Evolutionary conservation across 78 protist species (phyloP).

Genomic region (Planoprotostelium fungivorum): DNA sequence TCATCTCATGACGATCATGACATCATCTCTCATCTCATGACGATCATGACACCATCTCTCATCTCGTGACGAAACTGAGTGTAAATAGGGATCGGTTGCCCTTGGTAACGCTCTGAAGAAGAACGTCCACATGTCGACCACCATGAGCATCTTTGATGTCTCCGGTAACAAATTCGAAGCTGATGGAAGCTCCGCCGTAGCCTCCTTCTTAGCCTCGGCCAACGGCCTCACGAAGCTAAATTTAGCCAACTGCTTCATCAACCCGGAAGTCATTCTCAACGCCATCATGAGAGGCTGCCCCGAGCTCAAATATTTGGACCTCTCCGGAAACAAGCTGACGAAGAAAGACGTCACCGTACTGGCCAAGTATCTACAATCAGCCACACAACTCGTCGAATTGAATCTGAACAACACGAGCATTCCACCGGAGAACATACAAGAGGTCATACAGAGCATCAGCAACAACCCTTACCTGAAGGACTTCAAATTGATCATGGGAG

Average conservation of each 20-base stretch:
- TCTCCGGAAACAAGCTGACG: conserved; percentile 44
- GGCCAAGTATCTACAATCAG: conserved; percentile 28
- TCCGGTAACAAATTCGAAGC: conserved; percentile 63
- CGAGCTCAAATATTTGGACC: conserved; percentile 31
- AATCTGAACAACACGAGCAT: conserved; percentile 36
- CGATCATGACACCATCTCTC: conserved; percentile 28
- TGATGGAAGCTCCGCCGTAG: conserved; percentile 52
- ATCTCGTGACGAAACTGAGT: conserved; percentile 15
- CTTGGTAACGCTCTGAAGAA: conserved; percentile 44
- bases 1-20: not conserved
- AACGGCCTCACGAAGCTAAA: conserved; percentile 31
- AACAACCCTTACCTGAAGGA: conserved; percentile 52
- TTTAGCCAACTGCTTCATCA: conserved; percentile 24
- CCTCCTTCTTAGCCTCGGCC: conserved; percentile 47
- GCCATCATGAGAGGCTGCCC: conserved; percentile 62
- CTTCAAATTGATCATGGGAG: not conserved
- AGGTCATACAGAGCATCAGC: conserved; percentile 29
- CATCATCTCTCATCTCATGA: conserved; percentile 8
- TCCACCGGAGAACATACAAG: conserved; percentile 53
- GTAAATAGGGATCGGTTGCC: conserved; percentile 12
- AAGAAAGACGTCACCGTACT: conserved; percentile 34
- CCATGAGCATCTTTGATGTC: conserved; percentile 40
- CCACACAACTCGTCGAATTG: conserved; percentile 23
- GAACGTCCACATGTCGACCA: conserved; percentile 53
- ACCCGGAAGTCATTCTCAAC: conserved; percentile 38